Base-by-base conservation (phyloP, 1,284 basidiomycete species). In the Moesziomyces antarcticus region DNA sequence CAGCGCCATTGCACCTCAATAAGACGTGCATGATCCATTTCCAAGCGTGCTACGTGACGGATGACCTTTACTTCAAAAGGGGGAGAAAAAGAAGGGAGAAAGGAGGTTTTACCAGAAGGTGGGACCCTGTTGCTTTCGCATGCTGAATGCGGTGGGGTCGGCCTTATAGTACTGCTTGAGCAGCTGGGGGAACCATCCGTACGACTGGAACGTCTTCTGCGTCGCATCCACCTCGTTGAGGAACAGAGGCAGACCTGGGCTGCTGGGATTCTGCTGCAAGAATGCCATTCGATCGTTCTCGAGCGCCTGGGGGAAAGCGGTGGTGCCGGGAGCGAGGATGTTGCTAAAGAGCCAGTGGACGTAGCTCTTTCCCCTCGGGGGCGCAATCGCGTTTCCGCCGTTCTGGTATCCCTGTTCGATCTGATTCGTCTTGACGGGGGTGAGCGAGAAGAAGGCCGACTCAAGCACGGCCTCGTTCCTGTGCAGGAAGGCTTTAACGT, bases 311-410 rank as follows among this genome's bases (percentile, higher is more conserved):
- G 70, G 70, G 48, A 68, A 73, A 3, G 18, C 20, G 6, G 49
- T 54, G 5, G 60, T 49, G 2, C 46, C 54, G 0, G 27, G 27
- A 0, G 30, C 56, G 2, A 73, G 52, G n/a, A 57, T 61, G 20
- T 24, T 27, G 33, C 33, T 47, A 40, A 64, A 50, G 7, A 61
- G 30, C 49, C 53, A 64, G 35, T 67, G 64, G 41, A 55, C 41
- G 37, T 60, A 73, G n/a, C 46, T 63, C 20, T n/a, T 30, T 0
- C 54, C 50, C 8, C 14, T 16, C 1, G 64, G 70, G 0, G 70
- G 70, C 3, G 70, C 56, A 18, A 73, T 24, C 2, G 75, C 72
- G 56, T 77, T 77, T 2, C 68, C 75, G 3, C 75, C 70, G 0
- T 46, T 46, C 1, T 6, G 20, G 37, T 73, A 73, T 6, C 64